Evolutionary conservation across 305 asterid genomes (phyloP), one percentile per base, ranked within the genome.

Genomic region (Solanum hybrid): DNA sequence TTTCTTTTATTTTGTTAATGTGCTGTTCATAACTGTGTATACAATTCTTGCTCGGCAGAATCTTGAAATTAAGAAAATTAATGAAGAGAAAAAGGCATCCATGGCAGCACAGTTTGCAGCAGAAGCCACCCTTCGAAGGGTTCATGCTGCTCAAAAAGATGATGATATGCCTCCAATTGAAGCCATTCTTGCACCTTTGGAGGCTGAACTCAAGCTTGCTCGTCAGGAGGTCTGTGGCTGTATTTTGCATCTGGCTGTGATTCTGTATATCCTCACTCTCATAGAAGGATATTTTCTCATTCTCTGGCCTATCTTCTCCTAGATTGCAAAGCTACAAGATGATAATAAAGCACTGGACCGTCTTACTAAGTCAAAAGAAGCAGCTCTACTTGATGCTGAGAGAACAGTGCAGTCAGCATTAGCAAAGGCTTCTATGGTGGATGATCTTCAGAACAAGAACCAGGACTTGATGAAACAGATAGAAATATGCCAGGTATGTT

Each of bases 81-180:
- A 95, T 91, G 99, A 96, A 93, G 99, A 97, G 88, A 97, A 97
- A 95, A 97, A 94, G 95, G 98, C 99, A 56, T 96, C 99, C 86
- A 95, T 97, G 98, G 98, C 99, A 81, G 99, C 99, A 71, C 99
- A 97, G 90, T 97, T 97, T 94, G 99, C 99, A 14, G 99, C 99
- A 84, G 99, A 97, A 93, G 99, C 99, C 90, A 96, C 99, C 82
- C 98, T 97, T 92, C 95, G 99, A 37, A 94, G 99, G 91, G 99
- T 97, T 89, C 99, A 97, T 91, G 96, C 97, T 90, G 98, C 98
- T 91, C 98, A 97, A 90, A 97, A 96, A 91, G 99, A 97, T 89
- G 99, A 97, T 91, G 99, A 97, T 90, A 97, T 97, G 99, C 99
- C 99, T 92, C 99, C 99, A 17, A 96, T 97, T 92, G 99, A 97